Percentiles rank a stretch among this genome's conserved stretches.
phyloP scores from a whole-genome alignment of 305 asterid genomes.

The Striga hermonthica region DNA sequence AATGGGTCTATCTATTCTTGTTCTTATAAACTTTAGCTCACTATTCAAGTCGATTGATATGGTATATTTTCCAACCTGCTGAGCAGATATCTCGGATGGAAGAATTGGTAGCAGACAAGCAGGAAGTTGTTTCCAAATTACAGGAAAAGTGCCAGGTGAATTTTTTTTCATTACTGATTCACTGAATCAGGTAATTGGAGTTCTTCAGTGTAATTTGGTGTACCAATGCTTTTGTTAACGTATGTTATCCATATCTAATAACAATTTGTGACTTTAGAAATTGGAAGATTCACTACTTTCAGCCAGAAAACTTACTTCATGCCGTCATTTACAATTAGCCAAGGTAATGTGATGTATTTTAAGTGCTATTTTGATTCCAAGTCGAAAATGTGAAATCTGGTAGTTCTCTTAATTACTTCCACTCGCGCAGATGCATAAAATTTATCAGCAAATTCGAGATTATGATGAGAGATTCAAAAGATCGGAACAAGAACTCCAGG shows the following conservation, averaged over 20 bases:
- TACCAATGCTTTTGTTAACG: slow-evolving; percentile 24
- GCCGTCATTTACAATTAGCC: slow-evolving; percentile 54
- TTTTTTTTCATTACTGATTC: not conserved
- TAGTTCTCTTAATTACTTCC: slow-evolving; percentile 19
- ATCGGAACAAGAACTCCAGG: slow-evolving; percentile 75
- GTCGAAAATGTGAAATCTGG: slow-evolving; percentile 19
- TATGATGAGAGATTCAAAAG: slow-evolving; percentile 53
- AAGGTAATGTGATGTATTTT: slow-evolving; percentile 46
- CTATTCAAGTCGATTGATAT: slow-evolving; percentile 17
- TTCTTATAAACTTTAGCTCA: slow-evolving; percentile 15
- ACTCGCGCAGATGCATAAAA: slow-evolving; percentile 58
- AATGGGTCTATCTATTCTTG: slow-evolving; percentile 24
- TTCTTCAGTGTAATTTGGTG: slow-evolving; percentile 18
- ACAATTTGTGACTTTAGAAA: slow-evolving; percentile 42
- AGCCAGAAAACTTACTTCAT: slow-evolving; percentile 52
- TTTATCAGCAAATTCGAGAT: slow-evolving; percentile 60
- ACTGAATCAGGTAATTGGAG: slow-evolving; percentile 4
- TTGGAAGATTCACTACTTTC: slow-evolving; percentile 62
- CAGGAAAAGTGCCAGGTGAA: slow-evolving; percentile 53
- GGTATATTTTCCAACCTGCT: slow-evolving; percentile 27
- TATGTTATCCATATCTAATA: slow-evolving; percentile 17
- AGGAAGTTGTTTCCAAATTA: slow-evolving; percentile 43
- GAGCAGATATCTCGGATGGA: slow-evolving; percentile 52
- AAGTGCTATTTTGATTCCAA: slow-evolving; percentile 19
- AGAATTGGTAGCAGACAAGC: slow-evolving; percentile 44